These are phyloP conservation scores for Porodaedalea pini DNA, from an alignment of 1,284 basidiomycete species.

Conservation along the genomic window DNA sequence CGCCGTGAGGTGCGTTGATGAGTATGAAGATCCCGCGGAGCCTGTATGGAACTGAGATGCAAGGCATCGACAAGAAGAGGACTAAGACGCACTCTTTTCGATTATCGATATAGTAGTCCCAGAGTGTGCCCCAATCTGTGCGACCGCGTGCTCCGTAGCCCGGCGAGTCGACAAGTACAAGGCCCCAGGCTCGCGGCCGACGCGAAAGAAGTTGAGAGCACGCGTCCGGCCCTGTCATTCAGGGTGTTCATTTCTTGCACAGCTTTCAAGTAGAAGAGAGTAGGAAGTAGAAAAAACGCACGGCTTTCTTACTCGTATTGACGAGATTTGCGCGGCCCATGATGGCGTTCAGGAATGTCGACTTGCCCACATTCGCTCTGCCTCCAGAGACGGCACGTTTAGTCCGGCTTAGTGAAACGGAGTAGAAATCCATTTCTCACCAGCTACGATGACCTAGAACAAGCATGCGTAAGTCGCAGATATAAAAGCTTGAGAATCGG, in stretches of 20 bases:
- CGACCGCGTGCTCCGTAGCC: constrained; percentile 73
- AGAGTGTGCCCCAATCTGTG: constrained; percentile 66
- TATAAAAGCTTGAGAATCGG: background rate
- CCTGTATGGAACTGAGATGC: constrained; percentile 34
- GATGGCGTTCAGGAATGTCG: constrained; percentile 65
- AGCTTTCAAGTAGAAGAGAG: background rate
- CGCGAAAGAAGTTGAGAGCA: constrained; percentile 65
- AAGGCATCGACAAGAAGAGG: background rate
- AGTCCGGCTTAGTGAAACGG: background rate
- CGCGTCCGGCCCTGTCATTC: constrained; percentile 61
- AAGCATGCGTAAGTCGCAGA: background rate
- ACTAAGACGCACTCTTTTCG: constrained; percentile 51
- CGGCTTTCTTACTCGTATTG: constrained; percentile 64
- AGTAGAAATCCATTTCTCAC: constrained; percentile 28
- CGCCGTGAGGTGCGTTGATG: constrained; percentile 61
- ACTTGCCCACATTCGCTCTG: constrained; percentile 69
- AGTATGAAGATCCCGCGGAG: constrained; percentile 66
- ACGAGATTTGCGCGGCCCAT: constrained; percentile 54
- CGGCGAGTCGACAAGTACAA: constrained; percentile 71
- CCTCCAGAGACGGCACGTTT: constrained; percentile 28
- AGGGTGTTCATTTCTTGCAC: background rate
- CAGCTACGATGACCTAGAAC: constrained; percentile 49
- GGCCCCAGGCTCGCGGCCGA: constrained; percentile 51
- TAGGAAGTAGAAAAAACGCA: constrained; percentile 33
- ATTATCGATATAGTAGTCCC: constrained; percentile 57